Percentiles rank a stretch among this genome's conserved stretches.
phyloP scores from a whole-genome alignment of 2,329 filamentous ascomycete genomes.

The Cladophialophora yegresii region DNA sequence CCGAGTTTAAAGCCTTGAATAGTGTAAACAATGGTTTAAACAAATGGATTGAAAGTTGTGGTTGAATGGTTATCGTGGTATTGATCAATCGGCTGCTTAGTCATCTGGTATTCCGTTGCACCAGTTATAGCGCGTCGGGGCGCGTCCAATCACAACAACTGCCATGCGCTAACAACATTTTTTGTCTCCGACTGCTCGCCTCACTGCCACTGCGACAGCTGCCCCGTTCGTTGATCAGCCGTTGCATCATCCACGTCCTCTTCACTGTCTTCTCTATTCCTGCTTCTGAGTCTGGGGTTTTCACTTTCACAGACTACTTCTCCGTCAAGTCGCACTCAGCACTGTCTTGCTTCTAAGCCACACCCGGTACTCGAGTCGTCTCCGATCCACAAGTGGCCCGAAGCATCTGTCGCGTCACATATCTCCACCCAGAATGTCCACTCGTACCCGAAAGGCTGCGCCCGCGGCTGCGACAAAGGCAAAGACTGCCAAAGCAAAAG shows the following conservation, averaged over 20 bases:
- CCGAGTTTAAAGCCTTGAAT: neutral
- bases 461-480: conserved; percentile 21
- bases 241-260: neutral
- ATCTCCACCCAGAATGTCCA: conserved; percentile 18
- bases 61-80: neutral
- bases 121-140: neutral
- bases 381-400: conserved; percentile 7
- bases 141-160: conserved; percentile 17
- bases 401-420: conserved; percentile 12
- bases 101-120: conserved; percentile 12
- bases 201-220: conserved; percentile 8
- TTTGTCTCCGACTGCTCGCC: conserved; percentile 11
- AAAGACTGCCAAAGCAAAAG: conserved; percentile 18
- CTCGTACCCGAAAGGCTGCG: conserved; percentile 27
- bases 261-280: neutral
- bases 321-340: neutral
- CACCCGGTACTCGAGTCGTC: neutral
- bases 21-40: neutral
- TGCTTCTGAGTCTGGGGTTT: neutral
- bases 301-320: neutral
- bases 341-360: neutral
- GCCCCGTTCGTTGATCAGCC: neutral
- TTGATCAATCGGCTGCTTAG: conserved; percentile 4
- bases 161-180: conserved; percentile 13
- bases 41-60: neutral